These are phyloP conservation scores for Paramecium octaurelia DNA, from an alignment of 73 alveolate species.

Conservation along the genomic window DNA sequence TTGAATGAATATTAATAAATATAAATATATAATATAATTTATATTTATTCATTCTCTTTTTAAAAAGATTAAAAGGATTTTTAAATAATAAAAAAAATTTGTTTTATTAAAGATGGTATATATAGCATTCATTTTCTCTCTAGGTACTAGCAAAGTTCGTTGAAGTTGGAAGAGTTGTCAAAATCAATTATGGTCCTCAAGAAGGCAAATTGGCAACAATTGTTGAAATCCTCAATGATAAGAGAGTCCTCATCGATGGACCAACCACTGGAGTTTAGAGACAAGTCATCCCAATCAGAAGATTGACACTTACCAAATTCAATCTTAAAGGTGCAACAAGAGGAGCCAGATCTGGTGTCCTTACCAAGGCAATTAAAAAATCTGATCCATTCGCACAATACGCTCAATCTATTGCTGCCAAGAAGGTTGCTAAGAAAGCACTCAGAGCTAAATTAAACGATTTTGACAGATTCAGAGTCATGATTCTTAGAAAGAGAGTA, in stretches of 20 bases:
- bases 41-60: background rate
- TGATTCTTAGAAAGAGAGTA: slow-evolving; percentile 72
- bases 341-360: slow-evolving; percentile 56
- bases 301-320: slow-evolving; percentile 83
- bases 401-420: slow-evolving; percentile 69
- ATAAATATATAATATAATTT: background rate
- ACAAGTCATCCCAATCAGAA: slow-evolving; percentile 82
- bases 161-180: slow-evolving; percentile 89
- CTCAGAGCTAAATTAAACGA: slow-evolving; percentile 80
- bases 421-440: slow-evolving; percentile 68
- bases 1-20: background rate
- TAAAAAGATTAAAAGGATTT: slow-evolving; percentile 21
- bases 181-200: slow-evolving; percentile 85
- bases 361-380: slow-evolving; percentile 67
- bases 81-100: slow-evolving; percentile 1
- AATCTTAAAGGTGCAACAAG: slow-evolving; percentile 38
- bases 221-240: slow-evolving; percentile 84
- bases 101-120: background rate
- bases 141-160: slow-evolving; percentile 71
- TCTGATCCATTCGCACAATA: slow-evolving; percentile 65
- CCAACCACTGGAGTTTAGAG: slow-evolving; percentile 87
- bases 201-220: slow-evolving; percentile 84
- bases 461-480: slow-evolving; percentile 81
- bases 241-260: slow-evolving; percentile 88
- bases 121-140: background rate